Conservation (phyloP, 192 early-diverging fungal species). For the Kappamyces sp. region DNA sequence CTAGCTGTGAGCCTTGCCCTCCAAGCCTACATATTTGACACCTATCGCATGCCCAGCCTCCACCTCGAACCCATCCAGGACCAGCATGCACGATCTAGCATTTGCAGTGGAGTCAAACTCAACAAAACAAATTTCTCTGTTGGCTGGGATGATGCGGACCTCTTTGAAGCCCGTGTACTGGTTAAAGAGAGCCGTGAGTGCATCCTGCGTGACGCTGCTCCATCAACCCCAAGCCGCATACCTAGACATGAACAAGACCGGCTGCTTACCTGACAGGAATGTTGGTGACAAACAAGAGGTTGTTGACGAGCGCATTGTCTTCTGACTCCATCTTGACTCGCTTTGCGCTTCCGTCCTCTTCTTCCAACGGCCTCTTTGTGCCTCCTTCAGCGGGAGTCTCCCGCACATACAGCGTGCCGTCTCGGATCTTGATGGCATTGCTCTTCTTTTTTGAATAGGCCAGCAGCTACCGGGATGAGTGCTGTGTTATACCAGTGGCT, state of each 20-base stretch:
- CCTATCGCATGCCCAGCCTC: constrained; percentile 39
- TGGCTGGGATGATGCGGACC: constrained; percentile 59
- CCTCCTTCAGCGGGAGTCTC: constrained; percentile 17
- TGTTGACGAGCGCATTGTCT: constrained; percentile 16
- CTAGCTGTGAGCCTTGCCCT: constrained; percentile 24
- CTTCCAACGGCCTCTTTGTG: constrained; percentile 12
- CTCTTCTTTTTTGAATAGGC: constrained; percentile 73
- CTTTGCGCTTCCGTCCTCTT: not conserved
- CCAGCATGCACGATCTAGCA: constrained; percentile 47
- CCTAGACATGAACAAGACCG: too few species aligned
- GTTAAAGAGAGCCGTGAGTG: constrained; percentile 47
- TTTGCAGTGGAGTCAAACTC: constrained; percentile 53
- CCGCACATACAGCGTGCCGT: constrained; percentile 46
- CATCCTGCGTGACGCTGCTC: constrained; percentile 33
- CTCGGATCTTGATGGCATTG: constrained; percentile 62
- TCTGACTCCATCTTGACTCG: constrained; percentile 17
- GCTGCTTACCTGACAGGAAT: constrained; percentile 25
- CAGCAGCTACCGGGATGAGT: constrained; percentile 46
- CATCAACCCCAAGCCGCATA: too few species aligned
- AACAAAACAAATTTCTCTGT: constrained; percentile 60
- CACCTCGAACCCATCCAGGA: constrained; percentile 55
- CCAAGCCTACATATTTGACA: constrained; percentile 41
- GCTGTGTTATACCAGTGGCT: constrained; percentile 55
- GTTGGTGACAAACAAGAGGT: constrained; percentile 39
- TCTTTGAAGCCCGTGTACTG: constrained; percentile 65